Evolutionary conservation across 306 rosid species (phyloP), one percentile per base, ranked within the genome.

Genomic region (Amphicarpaea edgeworthii): DNA sequence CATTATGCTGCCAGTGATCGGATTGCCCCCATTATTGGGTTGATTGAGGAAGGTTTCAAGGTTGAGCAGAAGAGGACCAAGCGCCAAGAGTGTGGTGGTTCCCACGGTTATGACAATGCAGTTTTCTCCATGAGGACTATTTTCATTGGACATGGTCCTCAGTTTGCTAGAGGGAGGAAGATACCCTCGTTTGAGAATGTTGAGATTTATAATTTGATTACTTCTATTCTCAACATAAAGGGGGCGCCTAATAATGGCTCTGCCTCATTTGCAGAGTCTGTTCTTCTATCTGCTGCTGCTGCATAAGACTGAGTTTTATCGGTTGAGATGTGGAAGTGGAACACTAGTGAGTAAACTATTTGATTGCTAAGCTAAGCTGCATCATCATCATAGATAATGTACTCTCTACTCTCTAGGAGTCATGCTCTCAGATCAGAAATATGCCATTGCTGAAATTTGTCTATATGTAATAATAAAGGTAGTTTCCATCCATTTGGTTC

Each of bases 221-320:
- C 98, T 50, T 83, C 87, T 20, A 90, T 96, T 85, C 99, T 96
- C 49, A 85, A 82, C 32, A 90, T 96, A 42, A 77, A 76, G 55
- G 97, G 96, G 49, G 97, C 98, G 0, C 76, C 97, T 47, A 96
- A 89, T 45, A 92, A 96, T 70, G 99, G 99, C n/a, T 92, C 98
- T 26, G 65, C 80, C 46, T 79, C 86, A 9, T 96, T 96, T 82
- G 80, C 88, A 4, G 58, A 80, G 24, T 87, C 97, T 47, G 82
- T 86, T 85, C 93, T 96, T 76, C 79, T 92, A 80, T 76, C 96
- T 50, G 43, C 51, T 69, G 77, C 51, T 68, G 77, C 3, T 28
- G 4, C 86, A 60, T 91, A 79, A 83, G 23, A 42, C 19, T 24
- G 6, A 65, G 58, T 50, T 77, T 53, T 64, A 37, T 30, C 42